phyloP scores from a whole-genome alignment of 2,329 filamentous ascomycete species.

The Diaporthe sp. region DNA sequence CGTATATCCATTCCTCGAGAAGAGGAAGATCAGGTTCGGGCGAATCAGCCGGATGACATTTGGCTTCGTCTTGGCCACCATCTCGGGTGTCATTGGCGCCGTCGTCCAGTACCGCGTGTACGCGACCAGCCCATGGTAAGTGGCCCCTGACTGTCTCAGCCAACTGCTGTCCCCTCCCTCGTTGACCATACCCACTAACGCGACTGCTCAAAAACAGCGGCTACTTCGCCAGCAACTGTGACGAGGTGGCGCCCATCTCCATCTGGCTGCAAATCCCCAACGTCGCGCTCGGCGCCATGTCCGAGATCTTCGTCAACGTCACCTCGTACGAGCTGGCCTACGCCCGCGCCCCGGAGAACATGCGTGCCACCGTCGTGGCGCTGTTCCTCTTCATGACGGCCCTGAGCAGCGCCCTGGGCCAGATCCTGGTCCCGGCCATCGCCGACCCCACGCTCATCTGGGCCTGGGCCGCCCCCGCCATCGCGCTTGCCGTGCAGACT shows the following conservation, averaged over 20 bases:
- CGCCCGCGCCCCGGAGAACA: constrained; percentile 75
- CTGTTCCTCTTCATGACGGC: constrained; percentile 71
- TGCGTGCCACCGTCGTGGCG: constrained; percentile 72
- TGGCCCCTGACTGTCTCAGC: background rate
- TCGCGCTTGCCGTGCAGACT: constrained; percentile 62
- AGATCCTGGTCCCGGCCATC: constrained; percentile 59
- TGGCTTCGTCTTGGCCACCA: constrained; percentile 64
- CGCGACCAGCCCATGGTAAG: constrained; percentile 62
- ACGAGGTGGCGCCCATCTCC: constrained; percentile 56
- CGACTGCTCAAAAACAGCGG: constrained; percentile 48
- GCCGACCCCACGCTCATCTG: constrained; percentile 59
- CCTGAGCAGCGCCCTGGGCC: constrained; percentile 65
- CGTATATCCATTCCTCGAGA: constrained; percentile 71
- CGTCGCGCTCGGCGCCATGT: constrained; percentile 65
- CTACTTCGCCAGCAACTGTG: constrained; percentile 59
- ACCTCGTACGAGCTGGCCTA: constrained; percentile 78
- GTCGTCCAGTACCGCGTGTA: constrained; percentile 73
- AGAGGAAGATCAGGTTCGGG: constrained; percentile 66
- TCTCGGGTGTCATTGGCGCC: constrained; percentile 59
- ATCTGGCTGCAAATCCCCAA: constrained; percentile 67
- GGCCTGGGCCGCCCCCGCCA: constrained; percentile 62
- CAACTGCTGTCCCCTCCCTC: no score
- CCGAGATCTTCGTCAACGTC: constrained; percentile 72
- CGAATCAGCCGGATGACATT: constrained; percentile 70
- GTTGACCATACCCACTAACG: background rate